Evolutionary conservation across 805 yeast genomes (phyloP).

Genomic region (Zygotorulaspora florentina): DNA sequence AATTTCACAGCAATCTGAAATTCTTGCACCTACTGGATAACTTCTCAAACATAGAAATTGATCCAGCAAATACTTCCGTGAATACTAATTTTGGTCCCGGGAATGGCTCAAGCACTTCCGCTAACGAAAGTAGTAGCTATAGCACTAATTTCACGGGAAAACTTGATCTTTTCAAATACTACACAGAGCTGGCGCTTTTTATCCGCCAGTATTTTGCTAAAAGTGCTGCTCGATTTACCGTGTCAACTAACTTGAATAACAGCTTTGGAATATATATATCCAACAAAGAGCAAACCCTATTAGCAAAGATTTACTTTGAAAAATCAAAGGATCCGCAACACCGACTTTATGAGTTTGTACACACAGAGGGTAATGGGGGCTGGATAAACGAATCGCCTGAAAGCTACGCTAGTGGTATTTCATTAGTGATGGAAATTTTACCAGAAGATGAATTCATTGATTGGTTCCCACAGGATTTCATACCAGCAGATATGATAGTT

Average conservation of each 20-base stretch:
- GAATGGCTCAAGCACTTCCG: conserved; percentile 3
- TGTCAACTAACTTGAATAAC: conserved; percentile 27
- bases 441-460: conserved; percentile 4
- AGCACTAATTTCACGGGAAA: conserved; percentile 14
- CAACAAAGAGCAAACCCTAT: conserved; percentile 4
- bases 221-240: conserved; percentile 14
- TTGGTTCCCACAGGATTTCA: conserved; percentile 28
- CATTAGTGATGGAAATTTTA: conserved; percentile 25
- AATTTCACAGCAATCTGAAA: conserved; percentile 33
- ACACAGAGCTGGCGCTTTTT: conserved; percentile 27
- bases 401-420: conserved; percentile 26
- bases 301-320: conserved; percentile 27
- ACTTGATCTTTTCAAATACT: conserved; percentile 34
- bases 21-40: conserved; percentile 32
- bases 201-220: conserved; percentile 21
- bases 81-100: conserved; percentile 7
- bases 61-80: conserved; percentile 16
- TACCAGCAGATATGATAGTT: conserved; percentile 23
- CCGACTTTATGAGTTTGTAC: conserved; percentile 29
- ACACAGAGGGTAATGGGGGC: conserved; percentile 15
- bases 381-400: conserved; percentile 33
- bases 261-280: conserved; percentile 31
- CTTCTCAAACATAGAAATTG: conserved; percentile 30
- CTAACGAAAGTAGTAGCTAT: conserved; percentile 2
- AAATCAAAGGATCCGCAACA: conserved; percentile 22